Evolutionary conservation across 345 rosid species (phyloP), one percentile per base, ranked within the genome.

Genomic region (Punica granatum): DNA sequence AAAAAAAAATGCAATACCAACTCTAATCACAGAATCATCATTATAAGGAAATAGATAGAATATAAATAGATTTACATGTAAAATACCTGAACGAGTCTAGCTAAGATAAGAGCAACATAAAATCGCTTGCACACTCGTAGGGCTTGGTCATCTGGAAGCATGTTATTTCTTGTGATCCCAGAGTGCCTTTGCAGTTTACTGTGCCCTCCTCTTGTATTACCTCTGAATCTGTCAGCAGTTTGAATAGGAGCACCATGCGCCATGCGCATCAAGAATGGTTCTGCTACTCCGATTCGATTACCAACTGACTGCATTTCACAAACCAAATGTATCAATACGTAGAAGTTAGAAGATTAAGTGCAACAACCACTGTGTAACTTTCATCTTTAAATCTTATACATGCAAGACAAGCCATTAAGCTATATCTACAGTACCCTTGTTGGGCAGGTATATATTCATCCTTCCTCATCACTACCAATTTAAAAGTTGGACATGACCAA

Each of bases 191-290:
- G 82, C 69, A 64, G 69, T 73, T 86, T 84, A 67, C 81, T 83
- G 62, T 53, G 75, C 64, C 76, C 62, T 51, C 67, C 83, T 76
- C 69, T 87, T 58, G 67, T 59, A 28, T 69, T 66, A 56, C 79
- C 83, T 44, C 78, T 82, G 64, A 76, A 72, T 76, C 75, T 83
- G 63, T 78, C 83, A 66, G 77, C 67, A 46, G 69, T 66, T 64
- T 79, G 87, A 67, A 85, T 73, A 39, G 91, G 91, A 72, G 90
- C 98, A 73, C 97, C 96, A 84, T 93, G 98, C 39, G 96, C 98
- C 97, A 90, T 93, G 73, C 96, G 96, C 98, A 90, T 93, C 81
- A 93, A 85, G 80, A 87, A 93, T 30, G 97, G 92, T 76, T 93
- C 98, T 34, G 78, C 78, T 63, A 90, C 98, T 75, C 96, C 98